These are phyloP conservation scores for Penicillium psychrosexuale DNA, from an alignment of 2,329 filamentous ascomycete genomes.

Conservation along the genomic window DNA sequence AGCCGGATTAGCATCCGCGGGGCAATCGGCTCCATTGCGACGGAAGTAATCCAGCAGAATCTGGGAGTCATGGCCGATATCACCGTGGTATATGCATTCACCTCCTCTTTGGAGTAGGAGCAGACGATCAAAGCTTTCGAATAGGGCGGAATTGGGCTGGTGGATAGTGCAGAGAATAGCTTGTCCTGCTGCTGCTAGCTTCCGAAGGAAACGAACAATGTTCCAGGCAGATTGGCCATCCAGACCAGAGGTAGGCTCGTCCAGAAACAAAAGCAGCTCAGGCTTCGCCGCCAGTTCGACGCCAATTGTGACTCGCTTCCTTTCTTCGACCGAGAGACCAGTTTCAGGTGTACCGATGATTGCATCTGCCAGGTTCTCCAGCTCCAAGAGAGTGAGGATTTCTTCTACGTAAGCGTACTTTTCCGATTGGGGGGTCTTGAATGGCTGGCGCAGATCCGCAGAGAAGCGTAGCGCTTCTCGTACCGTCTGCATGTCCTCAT, in stretches of 20 bases:
- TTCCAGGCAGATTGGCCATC: conserved; percentile 59
- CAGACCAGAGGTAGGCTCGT: conserved; percentile 59
- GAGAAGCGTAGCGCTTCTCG: conserved; percentile 66
- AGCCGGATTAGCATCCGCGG: conserved; percentile 51
- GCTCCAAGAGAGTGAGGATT: conserved; percentile 62
- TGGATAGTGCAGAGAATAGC: conserved; percentile 61
- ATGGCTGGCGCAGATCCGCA: conserved; percentile 61
- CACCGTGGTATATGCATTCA: conserved; percentile 54
- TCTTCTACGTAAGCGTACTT: conserved; percentile 66
- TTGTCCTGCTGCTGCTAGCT: conserved; percentile 58
- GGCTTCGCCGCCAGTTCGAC: conserved; percentile 40
- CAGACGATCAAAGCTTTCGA: conserved; percentile 57
- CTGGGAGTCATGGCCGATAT: conserved; percentile 51
- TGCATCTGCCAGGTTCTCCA: conserved; percentile 64
- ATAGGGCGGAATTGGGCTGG: conserved; percentile 56
- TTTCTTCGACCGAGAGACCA: conserved; percentile 56
- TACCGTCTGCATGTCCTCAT: conserved; percentile 61
- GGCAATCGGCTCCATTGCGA: conserved; percentile 51
- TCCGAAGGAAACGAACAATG: conserved; percentile 58
- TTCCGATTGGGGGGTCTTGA: conserved; percentile 55
- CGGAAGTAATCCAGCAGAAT: conserved; percentile 54
- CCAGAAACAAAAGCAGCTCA: conserved; percentile 62
- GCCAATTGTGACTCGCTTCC: conserved; percentile 42
- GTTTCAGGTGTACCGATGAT: conserved; percentile 61
- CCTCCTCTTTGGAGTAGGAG: conserved; percentile 55